Percentiles rank a stretch among this genome's conserved stretches.
These are phyloP conservation scores for Penicillium canariense DNA, from an alignment of 495 filamentous ascomycete genomes.

Conservation along the genomic window DNA sequence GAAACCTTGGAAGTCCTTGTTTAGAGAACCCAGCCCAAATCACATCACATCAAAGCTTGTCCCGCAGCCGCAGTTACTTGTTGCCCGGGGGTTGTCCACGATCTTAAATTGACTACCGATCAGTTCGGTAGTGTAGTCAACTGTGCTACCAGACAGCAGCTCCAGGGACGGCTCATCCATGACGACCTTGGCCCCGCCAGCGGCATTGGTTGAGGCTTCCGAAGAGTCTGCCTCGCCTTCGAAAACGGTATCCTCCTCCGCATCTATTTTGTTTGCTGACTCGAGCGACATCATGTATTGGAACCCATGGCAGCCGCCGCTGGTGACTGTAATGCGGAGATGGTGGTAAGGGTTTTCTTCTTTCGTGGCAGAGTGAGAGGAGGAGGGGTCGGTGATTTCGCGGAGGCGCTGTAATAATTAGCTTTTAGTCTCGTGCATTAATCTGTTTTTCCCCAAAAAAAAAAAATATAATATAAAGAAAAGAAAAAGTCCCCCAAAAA, in stretches of 20 bases:
- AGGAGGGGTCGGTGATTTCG: constrained; percentile 48
- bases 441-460: neutral
- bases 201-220: constrained; percentile 30
- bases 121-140: constrained; percentile 94
- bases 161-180: constrained; percentile 87
- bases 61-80: constrained; percentile 94
- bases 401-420: constrained; percentile 59
- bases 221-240: constrained; percentile 33
- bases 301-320: constrained; percentile 95
- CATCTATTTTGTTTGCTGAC: constrained; percentile 52
- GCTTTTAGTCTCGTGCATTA: constrained; percentile 25
- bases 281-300: constrained; percentile 93
- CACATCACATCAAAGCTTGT: constrained; percentile 94
- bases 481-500: constrained; percentile 20
- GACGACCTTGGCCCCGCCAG: constrained; percentile 73
- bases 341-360: constrained; percentile 79
- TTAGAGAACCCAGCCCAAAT: constrained; percentile 6
- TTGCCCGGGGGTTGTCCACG: constrained; percentile 84
- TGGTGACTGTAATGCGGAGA: constrained; percentile 85
- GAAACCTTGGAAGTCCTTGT: neutral
- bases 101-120: constrained; percentile 99
- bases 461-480: constrained; percentile 31
- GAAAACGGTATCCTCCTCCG: constrained; percentile 74
- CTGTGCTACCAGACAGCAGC: constrained; percentile 84
- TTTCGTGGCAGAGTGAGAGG: constrained; percentile 46